These are phyloP conservation scores for Blastobotrys peoriensis DNA, from an alignment of 805 yeast species.

Conservation along the genomic window DNA sequence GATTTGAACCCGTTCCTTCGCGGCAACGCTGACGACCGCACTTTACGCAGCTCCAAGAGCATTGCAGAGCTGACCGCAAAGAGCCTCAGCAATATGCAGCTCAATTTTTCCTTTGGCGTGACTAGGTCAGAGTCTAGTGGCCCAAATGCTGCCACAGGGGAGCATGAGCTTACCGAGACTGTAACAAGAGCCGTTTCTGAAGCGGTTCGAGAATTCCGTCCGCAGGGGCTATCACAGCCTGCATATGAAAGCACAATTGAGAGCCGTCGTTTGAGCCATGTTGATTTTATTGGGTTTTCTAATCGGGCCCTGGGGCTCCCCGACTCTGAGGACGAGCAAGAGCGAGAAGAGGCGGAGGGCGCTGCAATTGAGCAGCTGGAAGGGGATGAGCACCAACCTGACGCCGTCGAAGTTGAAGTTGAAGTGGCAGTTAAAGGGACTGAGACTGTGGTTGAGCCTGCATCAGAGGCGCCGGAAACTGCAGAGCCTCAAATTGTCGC, in stretches of 20 bases:
- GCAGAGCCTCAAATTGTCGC: constrained; percentile 4
- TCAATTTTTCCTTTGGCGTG: constrained; percentile 3
- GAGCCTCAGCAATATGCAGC: background rate
- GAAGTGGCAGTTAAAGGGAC: background rate
- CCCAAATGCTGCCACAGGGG: background rate
- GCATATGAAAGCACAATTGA: background rate
- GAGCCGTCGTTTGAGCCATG: background rate
- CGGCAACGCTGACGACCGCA: background rate
- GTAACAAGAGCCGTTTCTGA: background rate
- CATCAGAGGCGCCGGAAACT: constrained; percentile 2
- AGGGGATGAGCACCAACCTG: constrained; percentile 4
- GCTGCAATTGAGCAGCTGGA: constrained; percentile 2
- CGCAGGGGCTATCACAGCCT: background rate
- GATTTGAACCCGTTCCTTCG: background rate
- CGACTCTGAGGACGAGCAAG: constrained; percentile 5
- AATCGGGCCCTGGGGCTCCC: constrained; percentile 1
- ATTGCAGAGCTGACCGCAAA: background rate
- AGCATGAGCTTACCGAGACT: background rate
- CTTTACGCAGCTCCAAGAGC: background rate
- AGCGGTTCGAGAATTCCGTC: background rate
- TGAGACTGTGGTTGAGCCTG: constrained; percentile 5
- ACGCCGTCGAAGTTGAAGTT: constrained; percentile 5
- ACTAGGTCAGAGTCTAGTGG: background rate
- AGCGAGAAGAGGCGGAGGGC: constrained; percentile 3
- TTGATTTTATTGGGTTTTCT: constrained; percentile 5